phyloP scores from a whole-genome alignment of 2,329 filamentous ascomycete species.

The Stemphylium lycopersici region DNA sequence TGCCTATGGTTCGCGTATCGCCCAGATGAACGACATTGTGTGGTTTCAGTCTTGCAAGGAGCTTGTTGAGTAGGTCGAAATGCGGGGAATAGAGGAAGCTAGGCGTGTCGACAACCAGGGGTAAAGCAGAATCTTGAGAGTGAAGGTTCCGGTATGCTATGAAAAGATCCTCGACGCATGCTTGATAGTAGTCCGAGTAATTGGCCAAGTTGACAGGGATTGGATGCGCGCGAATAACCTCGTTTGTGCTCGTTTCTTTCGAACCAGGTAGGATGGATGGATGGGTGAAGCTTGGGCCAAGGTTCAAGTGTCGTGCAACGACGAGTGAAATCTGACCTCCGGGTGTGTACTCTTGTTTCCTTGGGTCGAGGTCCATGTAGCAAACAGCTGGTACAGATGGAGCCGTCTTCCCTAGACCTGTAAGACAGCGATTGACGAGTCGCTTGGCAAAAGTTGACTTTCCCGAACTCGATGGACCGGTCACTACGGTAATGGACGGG shows the following conservation, averaged over 20 bases:
- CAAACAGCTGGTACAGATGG: conserved; percentile 52
- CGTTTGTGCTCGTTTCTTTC: conserved; percentile 35
- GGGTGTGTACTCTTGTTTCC: conserved; percentile 75
- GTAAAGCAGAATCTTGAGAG: conserved; percentile 51
- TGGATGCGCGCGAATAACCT: conserved; percentile 67
- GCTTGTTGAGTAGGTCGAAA: conserved; percentile 65
- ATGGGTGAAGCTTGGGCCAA: conserved; percentile 72
- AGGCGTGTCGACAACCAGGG: conserved; percentile 75
- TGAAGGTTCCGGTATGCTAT: conserved; percentile 60
- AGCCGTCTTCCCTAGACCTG: conserved; percentile 46
- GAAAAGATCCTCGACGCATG: conserved; percentile 68
- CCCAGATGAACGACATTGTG: conserved; percentile 71
- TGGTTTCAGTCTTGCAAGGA: conserved; percentile 62
- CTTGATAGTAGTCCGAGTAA: conserved; percentile 70
- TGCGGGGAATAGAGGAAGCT: conserved; percentile 77
- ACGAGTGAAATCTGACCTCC: conserved; percentile 73
- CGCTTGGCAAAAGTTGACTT: conserved; percentile 77
- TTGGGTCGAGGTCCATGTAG: conserved; percentile 78
- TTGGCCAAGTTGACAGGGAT: conserved; percentile 70
- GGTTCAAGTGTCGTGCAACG: conserved; percentile 64
- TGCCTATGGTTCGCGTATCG: conserved; percentile 47
- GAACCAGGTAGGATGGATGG: conserved; percentile 38
- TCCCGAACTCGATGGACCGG: conserved; percentile 73
- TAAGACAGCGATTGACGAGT: conserved; percentile 71
- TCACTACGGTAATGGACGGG: conserved; percentile 61